These are phyloP conservation scores for Xeromyces bisporus DNA, from an alignment of 495 filamentous ascomycete species.

Conservation along the genomic window DNA sequence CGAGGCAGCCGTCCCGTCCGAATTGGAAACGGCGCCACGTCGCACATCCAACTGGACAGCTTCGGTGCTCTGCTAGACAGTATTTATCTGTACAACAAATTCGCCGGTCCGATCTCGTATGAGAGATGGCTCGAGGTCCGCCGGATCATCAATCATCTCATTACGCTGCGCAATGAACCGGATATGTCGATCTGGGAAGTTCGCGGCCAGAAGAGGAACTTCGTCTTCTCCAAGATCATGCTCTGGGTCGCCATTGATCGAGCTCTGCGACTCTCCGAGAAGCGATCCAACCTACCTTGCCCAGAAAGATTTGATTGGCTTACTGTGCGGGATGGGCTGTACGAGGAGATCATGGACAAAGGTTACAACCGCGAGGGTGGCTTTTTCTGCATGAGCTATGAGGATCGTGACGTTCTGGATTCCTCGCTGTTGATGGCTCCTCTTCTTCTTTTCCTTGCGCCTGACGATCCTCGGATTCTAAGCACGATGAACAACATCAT, in stretches of 20 bases:
- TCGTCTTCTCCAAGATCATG: slow-evolving; percentile 59
- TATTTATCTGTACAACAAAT: slow-evolving; percentile 64
- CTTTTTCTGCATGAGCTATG: slow-evolving; percentile 56
- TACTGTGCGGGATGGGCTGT: slow-evolving; percentile 40
- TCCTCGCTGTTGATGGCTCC: slow-evolving; percentile 55
- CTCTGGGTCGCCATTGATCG: slow-evolving; percentile 63
- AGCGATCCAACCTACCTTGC: slow-evolving; percentile 47
- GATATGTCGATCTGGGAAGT: slow-evolving; percentile 75
- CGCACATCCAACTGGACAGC: slow-evolving; percentile 58
- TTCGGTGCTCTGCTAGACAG: slow-evolving; percentile 64
- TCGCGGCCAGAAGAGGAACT: slow-evolving; percentile 52
- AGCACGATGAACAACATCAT: slow-evolving; percentile 52
- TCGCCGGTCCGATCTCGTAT: slow-evolving; percentile 58
- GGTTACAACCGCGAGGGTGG: slow-evolving; percentile 48
- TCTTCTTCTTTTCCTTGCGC: slow-evolving; percentile 57
- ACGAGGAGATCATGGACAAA: slow-evolving; percentile 56
- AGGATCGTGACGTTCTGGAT: slow-evolving; percentile 47
- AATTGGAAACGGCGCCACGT: slow-evolving; percentile 56
- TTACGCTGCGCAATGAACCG: slow-evolving; percentile 31
- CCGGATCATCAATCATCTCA: slow-evolving; percentile 37
- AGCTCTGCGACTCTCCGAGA: slow-evolving; percentile 51
- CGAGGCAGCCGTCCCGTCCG: slow-evolving; percentile 50
- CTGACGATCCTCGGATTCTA: slow-evolving; percentile 54
- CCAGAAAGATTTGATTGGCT: slow-evolving; percentile 48
- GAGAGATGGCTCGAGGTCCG: slow-evolving; percentile 49